phyloP scores from a whole-genome alignment of 345 rosid species.

The Theobroma cacao region DNA sequence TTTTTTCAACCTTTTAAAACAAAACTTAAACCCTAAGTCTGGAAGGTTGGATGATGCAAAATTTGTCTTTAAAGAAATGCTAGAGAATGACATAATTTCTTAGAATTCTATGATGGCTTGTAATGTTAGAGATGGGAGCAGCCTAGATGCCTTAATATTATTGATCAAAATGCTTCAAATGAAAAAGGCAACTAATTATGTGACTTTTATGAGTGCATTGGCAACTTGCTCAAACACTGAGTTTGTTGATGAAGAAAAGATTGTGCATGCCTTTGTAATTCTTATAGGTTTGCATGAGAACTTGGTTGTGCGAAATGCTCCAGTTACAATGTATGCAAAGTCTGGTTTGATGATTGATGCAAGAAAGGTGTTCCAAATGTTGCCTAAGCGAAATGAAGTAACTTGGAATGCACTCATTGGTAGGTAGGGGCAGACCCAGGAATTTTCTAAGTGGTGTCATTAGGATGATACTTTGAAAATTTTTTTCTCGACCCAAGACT shows the following conservation, averaged over 20 bases:
- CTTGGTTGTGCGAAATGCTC: constrained; percentile 66
- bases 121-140: constrained; percentile 57
- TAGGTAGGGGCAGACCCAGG: too few species aligned
- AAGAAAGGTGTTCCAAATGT: constrained; percentile 41
- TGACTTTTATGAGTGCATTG: constrained; percentile 74
- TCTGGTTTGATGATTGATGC: constrained; percentile 53
- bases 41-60: constrained; percentile 60
- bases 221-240: constrained; percentile 61
- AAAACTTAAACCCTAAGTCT: too few species aligned
- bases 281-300: constrained; percentile 45
- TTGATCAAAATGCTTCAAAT: constrained; percentile 44
- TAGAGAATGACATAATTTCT: constrained; percentile 64
- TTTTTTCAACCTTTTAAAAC: too few species aligned
- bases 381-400: constrained; percentile 49
- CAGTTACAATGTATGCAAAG: constrained; percentile 73
- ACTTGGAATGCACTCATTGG: constrained; percentile 92
- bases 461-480: too few species aligned
- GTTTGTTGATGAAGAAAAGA: constrained; percentile 46
- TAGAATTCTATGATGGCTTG: constrained; percentile 77
- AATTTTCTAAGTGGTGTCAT: too few species aligned
- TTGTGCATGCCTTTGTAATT: constrained; percentile 64
- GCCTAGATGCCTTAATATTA: constrained; percentile 46
- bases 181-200: constrained; percentile 41
- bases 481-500: too few species aligned
- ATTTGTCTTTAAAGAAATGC: constrained; percentile 59